Evolutionary conservation across 164 flowering plant species (phyloP).

Genomic region (Piper longum): DNA sequence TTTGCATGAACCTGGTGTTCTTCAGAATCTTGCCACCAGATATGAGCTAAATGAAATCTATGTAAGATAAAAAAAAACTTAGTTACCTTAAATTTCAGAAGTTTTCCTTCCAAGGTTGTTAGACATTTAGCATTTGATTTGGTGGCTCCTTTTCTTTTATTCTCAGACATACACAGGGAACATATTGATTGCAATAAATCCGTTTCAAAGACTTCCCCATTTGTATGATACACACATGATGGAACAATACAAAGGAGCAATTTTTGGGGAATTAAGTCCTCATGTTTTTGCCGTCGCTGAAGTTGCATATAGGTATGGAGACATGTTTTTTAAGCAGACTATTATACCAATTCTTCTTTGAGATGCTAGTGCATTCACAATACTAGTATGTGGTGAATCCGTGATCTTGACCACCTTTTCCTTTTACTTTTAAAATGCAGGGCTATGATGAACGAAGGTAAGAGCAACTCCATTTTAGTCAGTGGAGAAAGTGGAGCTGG

Average conservation of each 20-base stretch:
- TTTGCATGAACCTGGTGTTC: slow-evolving; percentile 97
- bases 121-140: not conserved
- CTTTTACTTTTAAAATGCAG: slow-evolving; percentile 24
- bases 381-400: slow-evolving; percentile 40
- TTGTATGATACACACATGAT: slow-evolving; percentile 97
- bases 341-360: too few species aligned
- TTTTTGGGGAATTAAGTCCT: slow-evolving; percentile 93
- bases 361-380: too few species aligned
- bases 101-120: not conserved
- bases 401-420: not conserved
- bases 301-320: slow-evolving; percentile 72
- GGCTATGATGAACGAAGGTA: slow-evolving; percentile 96
- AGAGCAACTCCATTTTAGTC: slow-evolving; percentile 93
- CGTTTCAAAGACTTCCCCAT: slow-evolving; percentile 97
- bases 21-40: slow-evolving; percentile 79
- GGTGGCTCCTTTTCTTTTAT: slow-evolving; percentile 1
- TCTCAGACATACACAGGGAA: slow-evolving; percentile 95
- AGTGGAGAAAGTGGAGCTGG: slow-evolving; percentile 99
- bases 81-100: not conserved
- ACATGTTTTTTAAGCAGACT: too few species aligned
- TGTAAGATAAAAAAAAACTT: slow-evolving; percentile 30
- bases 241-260: slow-evolving; percentile 96
- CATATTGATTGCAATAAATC: slow-evolving; percentile 89
- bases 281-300: slow-evolving; percentile 99
- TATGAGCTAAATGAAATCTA: slow-evolving; percentile 97